phyloP scores from a whole-genome alignment of 345 rosid species.

The Gossypioides kirkii region DNA sequence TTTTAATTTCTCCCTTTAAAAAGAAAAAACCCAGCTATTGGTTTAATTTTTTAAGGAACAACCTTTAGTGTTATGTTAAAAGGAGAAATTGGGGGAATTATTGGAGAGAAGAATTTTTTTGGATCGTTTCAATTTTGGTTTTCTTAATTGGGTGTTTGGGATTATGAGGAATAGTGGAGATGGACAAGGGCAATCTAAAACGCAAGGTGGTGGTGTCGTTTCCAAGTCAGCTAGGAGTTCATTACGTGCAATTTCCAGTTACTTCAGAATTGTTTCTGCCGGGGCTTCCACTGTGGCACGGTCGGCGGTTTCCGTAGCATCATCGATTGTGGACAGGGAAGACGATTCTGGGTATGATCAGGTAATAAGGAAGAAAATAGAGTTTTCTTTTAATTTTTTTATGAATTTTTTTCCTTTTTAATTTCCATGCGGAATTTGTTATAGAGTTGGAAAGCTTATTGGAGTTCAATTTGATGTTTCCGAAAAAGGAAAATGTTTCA shows the following conservation, averaged over 20 bases:
- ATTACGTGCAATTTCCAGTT: constrained; percentile 72
- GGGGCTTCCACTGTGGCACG: constrained; percentile 88
- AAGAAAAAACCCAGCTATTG: neutral
- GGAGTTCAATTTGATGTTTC: neutral
- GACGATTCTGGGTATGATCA: constrained; percentile 57
- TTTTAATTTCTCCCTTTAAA: constrained; percentile 8
- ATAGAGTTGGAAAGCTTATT: neutral
- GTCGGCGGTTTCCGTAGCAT: constrained; percentile 82
- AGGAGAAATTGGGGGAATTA: constrained; percentile 33
- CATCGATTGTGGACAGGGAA: constrained; percentile 67
- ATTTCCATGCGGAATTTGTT: neutral
- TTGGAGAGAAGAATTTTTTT: constrained; percentile 22
- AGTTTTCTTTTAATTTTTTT: too few species aligned
- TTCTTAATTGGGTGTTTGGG: constrained; percentile 26
- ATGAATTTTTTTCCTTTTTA: neutral
- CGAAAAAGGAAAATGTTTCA: neutral
- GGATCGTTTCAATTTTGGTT: constrained; percentile 32
- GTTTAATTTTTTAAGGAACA: constrained; percentile 9
- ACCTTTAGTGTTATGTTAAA: constrained; percentile 19
- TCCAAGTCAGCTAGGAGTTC: constrained; percentile 68
- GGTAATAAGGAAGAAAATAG: constrained; percentile 38
- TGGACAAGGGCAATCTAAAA: constrained; percentile 32
- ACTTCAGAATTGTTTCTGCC: constrained; percentile 66
- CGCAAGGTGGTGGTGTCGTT: constrained; percentile 30
- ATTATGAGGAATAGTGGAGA: constrained; percentile 63